Conservation (phyloP, 169 alveolate species). For the Cystoisospora suis region DNA sequence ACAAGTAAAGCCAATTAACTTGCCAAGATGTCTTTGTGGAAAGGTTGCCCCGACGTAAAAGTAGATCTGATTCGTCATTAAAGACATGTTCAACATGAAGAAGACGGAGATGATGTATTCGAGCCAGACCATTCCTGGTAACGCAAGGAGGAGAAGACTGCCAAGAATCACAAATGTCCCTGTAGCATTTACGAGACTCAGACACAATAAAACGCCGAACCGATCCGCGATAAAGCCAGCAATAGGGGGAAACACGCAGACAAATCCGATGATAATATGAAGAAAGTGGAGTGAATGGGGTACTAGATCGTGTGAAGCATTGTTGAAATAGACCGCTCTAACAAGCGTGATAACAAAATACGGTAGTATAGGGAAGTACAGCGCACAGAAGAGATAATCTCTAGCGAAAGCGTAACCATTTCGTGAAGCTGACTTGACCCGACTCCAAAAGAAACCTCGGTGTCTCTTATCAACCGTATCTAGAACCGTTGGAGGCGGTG, state of each 20-base stretch:
- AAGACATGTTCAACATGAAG: slow-evolving; percentile 3
- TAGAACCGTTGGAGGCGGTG: no score
- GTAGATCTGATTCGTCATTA: slow-evolving; percentile 37
- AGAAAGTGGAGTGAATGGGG: slow-evolving; percentile 15
- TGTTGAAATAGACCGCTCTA: slow-evolving; percentile 38
- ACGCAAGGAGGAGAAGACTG: slow-evolving; percentile 11
- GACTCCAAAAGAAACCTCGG: no score
- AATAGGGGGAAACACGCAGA: slow-evolving; percentile 30
- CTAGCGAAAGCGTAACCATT: not conserved
- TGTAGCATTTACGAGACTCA: slow-evolving; percentile 1
- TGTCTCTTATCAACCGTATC: no score
- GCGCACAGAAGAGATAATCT: not conserved
- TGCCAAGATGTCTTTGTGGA: slow-evolving; percentile 39
- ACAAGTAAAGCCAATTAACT: slow-evolving; percentile 36
- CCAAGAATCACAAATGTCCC: slow-evolving; percentile 19
- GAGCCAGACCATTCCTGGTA: not conserved
- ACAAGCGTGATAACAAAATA: slow-evolving; percentile 22
- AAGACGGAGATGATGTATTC: not conserved
- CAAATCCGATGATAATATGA: slow-evolving; percentile 21
- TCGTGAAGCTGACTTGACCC: no score
- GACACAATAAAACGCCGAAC: not conserved
- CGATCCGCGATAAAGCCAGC: slow-evolving; percentile 22
- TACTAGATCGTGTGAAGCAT: slow-evolving; percentile 19
- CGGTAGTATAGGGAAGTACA: slow-evolving; percentile 29
- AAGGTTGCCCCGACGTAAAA: not conserved